A percentile compares a stretch with the other conserved stretches of the same genome.
These are phyloP conservation scores for Solanum lycopersicoides DNA, from an alignment of 257 asterid genomes.

Conservation along the genomic window DNA sequence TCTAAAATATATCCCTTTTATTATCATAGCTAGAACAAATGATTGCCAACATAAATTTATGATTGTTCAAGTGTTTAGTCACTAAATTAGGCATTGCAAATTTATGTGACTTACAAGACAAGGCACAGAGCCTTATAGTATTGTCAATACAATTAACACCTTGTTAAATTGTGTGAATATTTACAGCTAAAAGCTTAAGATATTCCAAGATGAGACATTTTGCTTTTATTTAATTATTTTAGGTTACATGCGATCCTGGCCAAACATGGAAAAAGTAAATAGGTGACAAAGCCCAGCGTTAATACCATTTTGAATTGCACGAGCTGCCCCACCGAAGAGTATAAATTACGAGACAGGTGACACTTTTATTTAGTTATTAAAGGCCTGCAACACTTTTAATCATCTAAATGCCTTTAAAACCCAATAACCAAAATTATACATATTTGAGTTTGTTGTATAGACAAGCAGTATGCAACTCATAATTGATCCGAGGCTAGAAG, in stretches of 20 bases:
- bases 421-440: background rate
- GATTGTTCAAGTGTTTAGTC: too few species aligned
- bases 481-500: background rate
- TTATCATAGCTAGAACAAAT: background rate
- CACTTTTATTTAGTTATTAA: background rate
- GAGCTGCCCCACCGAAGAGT: background rate
- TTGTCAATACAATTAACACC: background rate
- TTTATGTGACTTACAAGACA: background rate
- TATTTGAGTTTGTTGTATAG: background rate
- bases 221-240: background rate
- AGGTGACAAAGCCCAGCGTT: background rate
- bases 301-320: background rate
- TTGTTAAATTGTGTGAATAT: background rate
- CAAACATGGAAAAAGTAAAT: background rate
- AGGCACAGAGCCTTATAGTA: background rate
- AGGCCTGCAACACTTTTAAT: background rate
- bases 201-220: background rate
- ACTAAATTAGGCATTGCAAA: background rate
- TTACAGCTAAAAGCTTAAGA: background rate
- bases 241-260: background rate
- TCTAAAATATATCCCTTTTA: background rate
- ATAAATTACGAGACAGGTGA: background rate
- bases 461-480: background rate
- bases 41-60: background rate
- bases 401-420: background rate